Base-by-base conservation (phyloP, 2,329 filamentous ascomycete species). In the Sarocladium oryzae region DNA sequence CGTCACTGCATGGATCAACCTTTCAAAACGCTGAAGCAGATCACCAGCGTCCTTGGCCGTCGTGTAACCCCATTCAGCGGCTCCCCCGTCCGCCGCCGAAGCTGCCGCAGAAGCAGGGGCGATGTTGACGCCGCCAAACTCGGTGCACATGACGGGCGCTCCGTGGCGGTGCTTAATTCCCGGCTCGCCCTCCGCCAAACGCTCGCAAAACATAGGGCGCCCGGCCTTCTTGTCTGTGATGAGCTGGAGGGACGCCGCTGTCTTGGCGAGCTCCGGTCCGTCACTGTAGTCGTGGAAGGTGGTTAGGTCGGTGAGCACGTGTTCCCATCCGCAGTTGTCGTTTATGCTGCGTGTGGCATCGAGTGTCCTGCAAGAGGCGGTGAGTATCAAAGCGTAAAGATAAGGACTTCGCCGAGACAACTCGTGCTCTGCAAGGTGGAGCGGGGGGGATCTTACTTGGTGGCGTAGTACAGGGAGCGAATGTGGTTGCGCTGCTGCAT, bases 281-380 rank as follows among this genome's bases (percentile, higher is more conserved):
- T 86, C 82, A 16, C 72, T 70, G 60, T 86, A 87, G 63, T 86
- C 82, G 61, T 86, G 84, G 69, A 84, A 87, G 0, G 83, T 85
- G 21, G 78, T 80, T 2, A 86, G 66, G 56, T 86, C 83, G 0
- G 79, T 83, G 10, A 71, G 58, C 5, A 86, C 81, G 55, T 86
- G 82, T 59, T 86, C 82, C 84, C 84, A 86, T 30, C 84, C 84
- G 56, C 83, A 86, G 63, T 87, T 86, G 63, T 86, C 83, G 59
- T 86, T 87, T 59, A 87, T 73, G 15, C 81, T 81, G 5, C 84
- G 69, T 0, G 78, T 84, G 1, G 78, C 72, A 56, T 87, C 84
- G 2, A 86, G 70, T 0, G 73, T 73, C 51, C 66, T 69, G 38
- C 5, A 15, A 2, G 16, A 21, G 16, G 26, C 24, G 40, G 41